Evolutionary conservation across 495 filamentous ascomycete species (phyloP).

Genomic region (Penicillium roqueforti): DNA sequence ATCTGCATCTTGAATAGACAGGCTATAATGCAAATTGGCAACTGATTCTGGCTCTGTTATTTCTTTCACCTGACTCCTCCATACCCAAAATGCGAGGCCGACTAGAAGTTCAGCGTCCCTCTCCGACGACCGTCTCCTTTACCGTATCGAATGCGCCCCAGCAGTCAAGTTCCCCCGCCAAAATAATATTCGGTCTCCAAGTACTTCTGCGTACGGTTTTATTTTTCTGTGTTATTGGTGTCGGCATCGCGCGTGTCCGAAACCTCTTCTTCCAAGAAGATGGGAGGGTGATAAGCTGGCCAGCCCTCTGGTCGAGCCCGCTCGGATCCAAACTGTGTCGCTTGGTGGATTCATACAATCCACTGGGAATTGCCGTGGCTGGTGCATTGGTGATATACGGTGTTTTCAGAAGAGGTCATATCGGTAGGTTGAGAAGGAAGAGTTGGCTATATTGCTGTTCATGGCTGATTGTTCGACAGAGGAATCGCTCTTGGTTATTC

Average conservation of each 20-base stretch:
- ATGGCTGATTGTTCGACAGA: slow-evolving; percentile 44
- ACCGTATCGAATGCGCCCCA: slow-evolving; percentile 70
- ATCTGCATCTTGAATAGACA: not conserved
- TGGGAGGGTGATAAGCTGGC: slow-evolving; percentile 25
- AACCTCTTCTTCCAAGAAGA: slow-evolving; percentile 23
- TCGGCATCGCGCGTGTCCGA: slow-evolving; percentile 38
- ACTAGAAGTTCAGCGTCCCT: slow-evolving; percentile 68
- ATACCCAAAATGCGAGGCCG: slow-evolving; percentile 38
- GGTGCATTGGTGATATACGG: slow-evolving; percentile 39
- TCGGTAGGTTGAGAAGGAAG: slow-evolving; percentile 31
- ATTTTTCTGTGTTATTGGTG: slow-evolving; percentile 37
- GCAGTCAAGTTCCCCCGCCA: slow-evolving; percentile 53
- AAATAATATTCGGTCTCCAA: slow-evolving; percentile 47
- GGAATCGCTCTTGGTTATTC: slow-evolving; percentile 83
- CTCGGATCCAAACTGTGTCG: slow-evolving; percentile 28
- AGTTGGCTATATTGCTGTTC: not conserved
- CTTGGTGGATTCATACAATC: slow-evolving; percentile 36
- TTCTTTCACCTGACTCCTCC: not conserved
- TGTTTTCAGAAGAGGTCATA: slow-evolving; percentile 48
- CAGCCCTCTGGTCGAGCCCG: slow-evolving; percentile 32
- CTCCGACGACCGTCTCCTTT: slow-evolving; percentile 81
- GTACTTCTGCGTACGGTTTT: slow-evolving; percentile 47
- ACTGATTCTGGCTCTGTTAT: not conserved
- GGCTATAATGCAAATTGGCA: not conserved
- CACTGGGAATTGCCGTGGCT: slow-evolving; percentile 24